These are phyloP conservation scores for Claviceps humidiphila DNA, from an alignment of 2,329 filamentous ascomycete species.

Conservation along the genomic window DNA sequence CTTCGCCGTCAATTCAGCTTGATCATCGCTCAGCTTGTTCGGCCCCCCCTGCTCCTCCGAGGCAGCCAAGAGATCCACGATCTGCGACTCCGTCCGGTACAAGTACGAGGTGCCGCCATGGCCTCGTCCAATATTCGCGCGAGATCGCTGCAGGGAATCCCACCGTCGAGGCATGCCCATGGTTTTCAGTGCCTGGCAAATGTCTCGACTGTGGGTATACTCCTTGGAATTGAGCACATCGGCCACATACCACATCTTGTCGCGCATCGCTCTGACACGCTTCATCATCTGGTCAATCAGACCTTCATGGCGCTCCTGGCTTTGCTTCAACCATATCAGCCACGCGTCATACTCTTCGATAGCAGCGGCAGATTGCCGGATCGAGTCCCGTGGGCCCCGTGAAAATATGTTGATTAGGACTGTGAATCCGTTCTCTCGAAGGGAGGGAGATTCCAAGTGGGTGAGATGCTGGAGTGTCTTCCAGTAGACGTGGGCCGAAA, in stretches of 20 bases:
- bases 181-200: slow-evolving; percentile 76
- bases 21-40: slow-evolving; percentile 92
- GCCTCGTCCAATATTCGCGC: slow-evolving; percentile 33
- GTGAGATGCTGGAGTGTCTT: slow-evolving; percentile 65
- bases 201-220: slow-evolving; percentile 76
- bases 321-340: slow-evolving; percentile 74
- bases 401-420: slow-evolving; percentile 63
- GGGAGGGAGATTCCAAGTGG: slow-evolving; percentile 43
- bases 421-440: slow-evolving; percentile 56
- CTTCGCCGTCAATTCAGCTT: slow-evolving; percentile 68
- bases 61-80: slow-evolving; percentile 77
- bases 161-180: slow-evolving; percentile 61
- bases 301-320: slow-evolving; percentile 63
- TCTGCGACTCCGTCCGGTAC: slow-evolving; percentile 69
- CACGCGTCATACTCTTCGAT: slow-evolving; percentile 70
- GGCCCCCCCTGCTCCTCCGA: slow-evolving; percentile 73
- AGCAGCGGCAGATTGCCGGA: slow-evolving; percentile 55
- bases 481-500: slow-evolving; percentile 76
- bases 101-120: slow-evolving; percentile 48
- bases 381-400: slow-evolving; percentile 54
- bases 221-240: slow-evolving; percentile 82
- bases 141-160: slow-evolving; percentile 36
- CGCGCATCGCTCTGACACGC: slow-evolving; percentile 60
- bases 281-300: slow-evolving; percentile 64
- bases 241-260: slow-evolving; percentile 98